A percentile compares a stretch with the other conserved stretches of the same genome.
Conservation (phyloP, 1,139 yeast species). For the Hyphopichia burtonii region DNA sequence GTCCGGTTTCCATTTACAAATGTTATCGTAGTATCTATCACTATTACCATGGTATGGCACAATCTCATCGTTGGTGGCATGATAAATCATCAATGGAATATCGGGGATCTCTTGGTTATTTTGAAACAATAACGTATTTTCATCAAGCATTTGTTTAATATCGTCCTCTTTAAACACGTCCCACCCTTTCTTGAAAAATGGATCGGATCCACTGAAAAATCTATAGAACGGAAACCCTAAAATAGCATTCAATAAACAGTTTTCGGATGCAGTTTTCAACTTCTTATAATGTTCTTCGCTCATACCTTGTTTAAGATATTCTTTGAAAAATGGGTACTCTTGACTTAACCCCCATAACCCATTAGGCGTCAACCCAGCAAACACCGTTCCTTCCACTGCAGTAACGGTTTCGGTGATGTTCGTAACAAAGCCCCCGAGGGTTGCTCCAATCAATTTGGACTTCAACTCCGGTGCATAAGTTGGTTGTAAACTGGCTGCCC, state of each 20-base stretch:
- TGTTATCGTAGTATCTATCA: slow-evolving; percentile 23
- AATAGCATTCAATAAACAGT: slow-evolving; percentile 8
- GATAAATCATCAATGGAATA: slow-evolving; percentile 20
- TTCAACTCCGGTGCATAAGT: slow-evolving; percentile 33
- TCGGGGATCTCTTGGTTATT: slow-evolving; percentile 14
- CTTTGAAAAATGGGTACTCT: slow-evolving; percentile 23
- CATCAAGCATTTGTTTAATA: slow-evolving; percentile 14
- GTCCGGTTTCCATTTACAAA: slow-evolving; percentile 21
- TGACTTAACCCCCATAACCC: slow-evolving; percentile 26
- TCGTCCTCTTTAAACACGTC: slow-evolving; percentile 11
- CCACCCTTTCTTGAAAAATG: slow-evolving; percentile 14
- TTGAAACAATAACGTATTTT: slow-evolving; percentile 20
- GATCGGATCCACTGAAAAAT: slow-evolving; percentile 17
- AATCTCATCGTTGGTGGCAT: slow-evolving; percentile 17
- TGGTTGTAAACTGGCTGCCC: slow-evolving; percentile 32
- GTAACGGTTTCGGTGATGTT: slow-evolving; percentile 23
- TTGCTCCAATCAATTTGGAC: slow-evolving; percentile 25
- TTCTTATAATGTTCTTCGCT: slow-evolving; percentile 1
- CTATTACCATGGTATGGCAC: slow-evolving; percentile 18
- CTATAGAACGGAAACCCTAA: slow-evolving; percentile 10
- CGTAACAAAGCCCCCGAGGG: slow-evolving; percentile 33
- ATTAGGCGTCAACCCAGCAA: slow-evolving; percentile 26
- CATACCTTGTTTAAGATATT: slow-evolving; percentile 6
- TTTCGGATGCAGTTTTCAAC: slow-evolving; percentile 3
- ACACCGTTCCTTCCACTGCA: slow-evolving; percentile 22